These are phyloP conservation scores for Luvunga scandens DNA, from an alignment of 345 rosid genomes.

Conservation along the genomic window DNA sequence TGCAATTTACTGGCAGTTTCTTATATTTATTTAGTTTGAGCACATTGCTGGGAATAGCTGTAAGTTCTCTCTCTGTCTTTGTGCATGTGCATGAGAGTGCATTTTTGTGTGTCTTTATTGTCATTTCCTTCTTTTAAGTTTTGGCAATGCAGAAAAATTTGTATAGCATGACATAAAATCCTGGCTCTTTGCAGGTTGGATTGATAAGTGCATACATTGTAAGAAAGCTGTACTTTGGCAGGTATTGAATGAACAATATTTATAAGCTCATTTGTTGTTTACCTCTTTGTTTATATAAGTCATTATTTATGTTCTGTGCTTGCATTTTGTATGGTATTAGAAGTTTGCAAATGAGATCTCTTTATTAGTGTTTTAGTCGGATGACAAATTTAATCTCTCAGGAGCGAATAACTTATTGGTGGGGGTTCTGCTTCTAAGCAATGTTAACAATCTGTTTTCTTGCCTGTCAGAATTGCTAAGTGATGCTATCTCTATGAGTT, in stretches of 20 bases:
- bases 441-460: neutral
- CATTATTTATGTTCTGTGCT: neutral
- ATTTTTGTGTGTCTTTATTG: neutral
- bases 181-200: conserved; percentile 61
- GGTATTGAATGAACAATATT: conserved; percentile 32
- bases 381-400: neutral
- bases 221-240: conserved; percentile 76
- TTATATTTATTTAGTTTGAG: conserved; percentile 61
- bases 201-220: conserved; percentile 74
- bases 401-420: neutral
- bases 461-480: neutral
- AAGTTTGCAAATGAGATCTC: neutral
- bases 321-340: neutral
- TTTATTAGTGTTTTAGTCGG: neutral
- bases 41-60: conserved; percentile 71
- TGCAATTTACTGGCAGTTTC: conserved; percentile 55
- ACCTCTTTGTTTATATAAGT: neutral
- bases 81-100: conserved; percentile 1
- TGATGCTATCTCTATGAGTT: neutral
- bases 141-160: neutral
- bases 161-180: conserved; percentile 5
- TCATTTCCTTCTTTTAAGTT: neutral
- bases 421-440: neutral
- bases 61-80: conserved; percentile 36
- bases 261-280: neutral